A percentile compares a stretch with the other conserved stretches of the same genome.
Conservation (phyloP, 192 early-diverging fungal genomes). For the Jimgerdemannia flammicorona region DNA sequence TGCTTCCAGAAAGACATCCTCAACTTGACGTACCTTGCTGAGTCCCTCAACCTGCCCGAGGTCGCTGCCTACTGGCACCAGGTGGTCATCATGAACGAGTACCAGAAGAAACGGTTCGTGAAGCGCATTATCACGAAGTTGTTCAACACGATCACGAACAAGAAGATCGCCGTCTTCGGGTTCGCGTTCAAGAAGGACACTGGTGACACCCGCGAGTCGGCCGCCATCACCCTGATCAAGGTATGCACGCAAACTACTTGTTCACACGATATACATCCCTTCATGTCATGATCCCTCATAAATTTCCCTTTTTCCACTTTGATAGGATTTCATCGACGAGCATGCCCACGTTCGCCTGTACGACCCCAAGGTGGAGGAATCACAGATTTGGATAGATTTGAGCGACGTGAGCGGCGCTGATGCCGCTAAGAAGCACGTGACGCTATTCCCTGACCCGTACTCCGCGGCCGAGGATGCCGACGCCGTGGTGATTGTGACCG, state of each 20-base stretch:
- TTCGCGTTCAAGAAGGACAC: slow-evolving; percentile 97
- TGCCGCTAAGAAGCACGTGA: slow-evolving; percentile 51
- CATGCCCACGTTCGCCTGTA: slow-evolving; percentile 76
- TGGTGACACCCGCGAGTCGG: slow-evolving; percentile 88
- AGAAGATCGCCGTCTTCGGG: slow-evolving; percentile 76
- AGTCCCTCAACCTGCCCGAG: slow-evolving; percentile 79
- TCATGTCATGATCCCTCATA: neutral
- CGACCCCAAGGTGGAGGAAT: slow-evolving; percentile 82
- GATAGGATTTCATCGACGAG: slow-evolving; percentile 65
- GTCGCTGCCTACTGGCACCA: slow-evolving; percentile 94
- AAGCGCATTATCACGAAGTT: slow-evolving; percentile 64
- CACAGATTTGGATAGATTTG: slow-evolving; percentile 70
- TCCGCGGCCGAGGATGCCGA: slow-evolving; percentile 66
- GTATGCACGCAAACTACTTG: neutral
- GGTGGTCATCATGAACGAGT: slow-evolving; percentile 89
- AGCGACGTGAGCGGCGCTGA: slow-evolving; percentile 51
- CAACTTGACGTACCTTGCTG: slow-evolving; percentile 85
- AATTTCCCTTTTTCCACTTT: neutral
- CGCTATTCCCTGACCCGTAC: slow-evolving; percentile 61
- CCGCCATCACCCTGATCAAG: slow-evolving; percentile 82
- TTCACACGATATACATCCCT: neutral
- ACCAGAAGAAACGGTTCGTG: slow-evolving; percentile 85
- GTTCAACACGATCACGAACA: slow-evolving; percentile 79
- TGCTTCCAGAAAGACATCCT: slow-evolving; percentile 96
- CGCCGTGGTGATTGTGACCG: slow-evolving; percentile 79